These are phyloP conservation scores for Suhomyces pyralidae DNA, from an alignment of 805 yeast species.

Conservation along the genomic window DNA sequence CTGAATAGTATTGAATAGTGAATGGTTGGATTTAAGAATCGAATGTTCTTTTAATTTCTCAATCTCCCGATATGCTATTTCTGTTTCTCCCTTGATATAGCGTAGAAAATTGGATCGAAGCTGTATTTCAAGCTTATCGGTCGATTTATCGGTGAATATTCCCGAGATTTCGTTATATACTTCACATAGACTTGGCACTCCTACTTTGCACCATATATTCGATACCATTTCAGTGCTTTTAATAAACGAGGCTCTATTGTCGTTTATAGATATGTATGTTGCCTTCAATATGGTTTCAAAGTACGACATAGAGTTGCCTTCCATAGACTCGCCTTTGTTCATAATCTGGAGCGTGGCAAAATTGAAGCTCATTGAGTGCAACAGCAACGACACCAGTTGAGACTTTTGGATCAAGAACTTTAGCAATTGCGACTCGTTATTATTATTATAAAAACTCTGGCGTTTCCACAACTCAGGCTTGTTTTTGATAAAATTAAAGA, in stretches of 20 bases:
- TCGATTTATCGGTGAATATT: constrained; percentile 32
- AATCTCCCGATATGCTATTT: constrained; percentile 35
- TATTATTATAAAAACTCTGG: constrained; percentile 44
- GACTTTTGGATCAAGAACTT: constrained; percentile 58
- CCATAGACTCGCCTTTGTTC: constrained; percentile 48
- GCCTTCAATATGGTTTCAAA: constrained; percentile 60
- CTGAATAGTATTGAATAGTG: constrained; percentile 43
- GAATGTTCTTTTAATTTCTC: constrained; percentile 25
- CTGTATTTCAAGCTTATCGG: constrained; percentile 37
- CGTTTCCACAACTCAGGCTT: constrained; percentile 55
- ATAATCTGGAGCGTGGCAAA: constrained; percentile 58
- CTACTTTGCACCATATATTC: constrained; percentile 52
- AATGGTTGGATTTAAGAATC: constrained; percentile 21
- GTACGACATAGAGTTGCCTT: constrained; percentile 21
- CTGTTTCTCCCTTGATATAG: constrained; percentile 40
- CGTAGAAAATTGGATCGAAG: constrained; percentile 37
- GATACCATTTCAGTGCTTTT: constrained; percentile 46
- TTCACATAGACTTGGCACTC: constrained; percentile 45
- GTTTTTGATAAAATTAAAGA: constrained; percentile 64
- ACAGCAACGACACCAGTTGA: constrained; percentile 44
- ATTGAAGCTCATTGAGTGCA: constrained; percentile 62
- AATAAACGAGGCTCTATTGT: constrained; percentile 40
- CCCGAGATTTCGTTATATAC: constrained; percentile 47
- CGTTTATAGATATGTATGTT: constrained; percentile 51
- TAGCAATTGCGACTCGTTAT: constrained; percentile 63